Base-by-base conservation (phyloP, 805 yeast species). In the Yamadazyma sp. region DNA sequence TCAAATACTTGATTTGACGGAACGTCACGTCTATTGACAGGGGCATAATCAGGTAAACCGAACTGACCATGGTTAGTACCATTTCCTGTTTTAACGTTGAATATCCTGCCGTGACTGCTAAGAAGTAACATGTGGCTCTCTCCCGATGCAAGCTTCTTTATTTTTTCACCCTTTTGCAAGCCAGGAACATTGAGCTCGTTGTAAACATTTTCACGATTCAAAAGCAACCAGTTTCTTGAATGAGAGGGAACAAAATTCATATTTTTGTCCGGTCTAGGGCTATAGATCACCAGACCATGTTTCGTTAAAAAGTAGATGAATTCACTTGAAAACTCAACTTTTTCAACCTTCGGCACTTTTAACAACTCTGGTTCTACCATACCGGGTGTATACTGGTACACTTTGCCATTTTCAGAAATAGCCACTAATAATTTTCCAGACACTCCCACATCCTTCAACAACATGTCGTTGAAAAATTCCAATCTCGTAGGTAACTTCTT, bases 21-120 rank as follows among this genome's bases (percentile, higher is more conserved):
- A 3, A 61, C 45, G n/a, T 34, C 28, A 11, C 43, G 29, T 3
- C 36, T 25, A 0, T 77, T 71, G 51, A 79, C 79, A 40, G 85
- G 90, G 1, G 95, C 78, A 46, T 69, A 76, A 10, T 65, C 60
- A 1, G 95, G 93, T 11, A 87, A 58, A 13, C 97, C 98, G 60
- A 75, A 86, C 62, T 93, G 97, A 3, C 98, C 98, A 48, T 53
- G 56, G 32, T 71, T 71, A 4, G 67, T 60, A 10, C 52, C 47
- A 2, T 59, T 44, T 1, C 84, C 84, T 0, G 95, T 79, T 11
- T 85, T 73, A 8, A 78, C 67, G 1, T 85, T 67, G 46, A 71
- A 82, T 0, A 85, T 80, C 22, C 77, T 68, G 1, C 90, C 89
- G 8, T 68, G 53, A 26, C 70, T 62, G 0, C 87, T 71, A 25